Evolutionary conservation across 2,329 filamentous ascomycete species (phyloP).

Genomic region (Magnaporthiopsis rhizophila): DNA sequence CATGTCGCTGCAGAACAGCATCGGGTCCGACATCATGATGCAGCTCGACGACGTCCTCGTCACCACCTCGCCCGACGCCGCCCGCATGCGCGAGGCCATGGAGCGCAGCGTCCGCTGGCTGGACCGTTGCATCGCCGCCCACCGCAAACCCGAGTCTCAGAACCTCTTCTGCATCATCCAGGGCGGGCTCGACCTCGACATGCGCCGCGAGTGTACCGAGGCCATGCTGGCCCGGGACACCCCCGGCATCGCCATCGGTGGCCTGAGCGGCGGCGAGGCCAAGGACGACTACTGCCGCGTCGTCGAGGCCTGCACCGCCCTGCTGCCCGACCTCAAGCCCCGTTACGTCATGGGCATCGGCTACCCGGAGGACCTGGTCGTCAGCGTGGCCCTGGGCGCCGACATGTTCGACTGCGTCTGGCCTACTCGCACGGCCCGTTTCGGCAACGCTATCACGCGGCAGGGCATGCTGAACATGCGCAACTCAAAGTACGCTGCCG

Average conservation of each 20-base stretch:
- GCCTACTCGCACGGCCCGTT: conserved; percentile 92
- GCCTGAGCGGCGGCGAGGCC: conserved; percentile 87
- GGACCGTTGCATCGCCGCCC: conserved; percentile 86
- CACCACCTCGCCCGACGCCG: conserved; percentile 84
- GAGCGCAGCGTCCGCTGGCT: conserved; percentile 90
- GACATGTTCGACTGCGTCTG: conserved; percentile 99
- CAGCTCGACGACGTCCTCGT: conserved; percentile 97
- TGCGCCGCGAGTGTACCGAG: conserved; percentile 73
- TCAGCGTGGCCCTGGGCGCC: conserved; percentile 86
- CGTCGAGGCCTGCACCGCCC: conserved; percentile 73
- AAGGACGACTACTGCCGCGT: conserved; percentile 90
- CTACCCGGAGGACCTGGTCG: conserved; percentile 91
- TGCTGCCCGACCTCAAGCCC: conserved; percentile 87
- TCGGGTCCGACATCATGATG: conserved; percentile 99
- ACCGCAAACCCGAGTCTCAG: conserved; percentile 73
- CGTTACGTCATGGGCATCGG: conserved; percentile 99
- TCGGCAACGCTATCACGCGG: conserved; percentile 86
- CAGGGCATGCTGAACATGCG: conserved; percentile 77
- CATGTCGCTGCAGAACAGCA: conserved; percentile 90
- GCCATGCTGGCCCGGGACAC: conserved; percentile 89
- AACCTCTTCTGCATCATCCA: conserved; percentile 99
- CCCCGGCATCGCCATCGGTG: conserved; percentile 93
- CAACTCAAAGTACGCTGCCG: conserved; percentile 64
- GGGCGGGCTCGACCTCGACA: conserved; percentile 80
- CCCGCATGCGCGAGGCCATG: conserved; percentile 90